A percentile compares a stretch with the other conserved stretches of the same genome.
Evolutionary conservation across 331 rosid species (phyloP).

Genomic region (Cydonia oblonga): DNA sequence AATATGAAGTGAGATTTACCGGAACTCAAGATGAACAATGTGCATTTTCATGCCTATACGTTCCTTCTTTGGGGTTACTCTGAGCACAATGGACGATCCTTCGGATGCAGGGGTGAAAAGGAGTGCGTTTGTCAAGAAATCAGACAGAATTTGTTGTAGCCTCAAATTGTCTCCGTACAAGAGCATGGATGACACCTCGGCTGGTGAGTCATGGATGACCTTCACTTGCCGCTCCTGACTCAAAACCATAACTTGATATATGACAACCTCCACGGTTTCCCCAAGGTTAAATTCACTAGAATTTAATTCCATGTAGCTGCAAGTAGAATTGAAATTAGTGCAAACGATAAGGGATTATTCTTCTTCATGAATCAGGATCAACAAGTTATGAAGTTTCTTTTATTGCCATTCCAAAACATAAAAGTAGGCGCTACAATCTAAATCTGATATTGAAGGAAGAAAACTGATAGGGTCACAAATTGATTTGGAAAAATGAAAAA

Average conservation of each 20-base stretch:
- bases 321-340: not conserved
- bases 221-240: slow-evolving; percentile 25
- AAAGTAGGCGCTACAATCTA: not conserved
- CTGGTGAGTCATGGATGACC: slow-evolving; percentile 22
- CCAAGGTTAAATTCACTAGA: slow-evolving; percentile 28
- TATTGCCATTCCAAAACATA: not conserved
- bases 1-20: slow-evolving; percentile 5
- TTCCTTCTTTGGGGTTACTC: slow-evolving; percentile 20
- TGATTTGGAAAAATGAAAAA: no score
- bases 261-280: slow-evolving; percentile 24
- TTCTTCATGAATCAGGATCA: not conserved
- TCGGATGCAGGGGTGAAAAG: slow-evolving; percentile 21
- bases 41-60: slow-evolving; percentile 26
- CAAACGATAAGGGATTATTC: not conserved
- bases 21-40: slow-evolving; percentile 34
- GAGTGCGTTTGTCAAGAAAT: slow-evolving; percentile 24
- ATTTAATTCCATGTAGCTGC: slow-evolving; percentile 31
- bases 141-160: slow-evolving; percentile 30
- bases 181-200: slow-evolving; percentile 23
- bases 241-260: slow-evolving; percentile 22
- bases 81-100: slow-evolving; percentile 15
- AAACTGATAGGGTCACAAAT: not conserved
- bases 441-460: not conserved
- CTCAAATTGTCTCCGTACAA: slow-evolving; percentile 36
- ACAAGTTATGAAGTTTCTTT: not conserved